Percentiles rank a stretch among this genome's conserved stretches.
Conservation (phyloP, 306 rosid species). For the Dryas octopetala region DNA sequence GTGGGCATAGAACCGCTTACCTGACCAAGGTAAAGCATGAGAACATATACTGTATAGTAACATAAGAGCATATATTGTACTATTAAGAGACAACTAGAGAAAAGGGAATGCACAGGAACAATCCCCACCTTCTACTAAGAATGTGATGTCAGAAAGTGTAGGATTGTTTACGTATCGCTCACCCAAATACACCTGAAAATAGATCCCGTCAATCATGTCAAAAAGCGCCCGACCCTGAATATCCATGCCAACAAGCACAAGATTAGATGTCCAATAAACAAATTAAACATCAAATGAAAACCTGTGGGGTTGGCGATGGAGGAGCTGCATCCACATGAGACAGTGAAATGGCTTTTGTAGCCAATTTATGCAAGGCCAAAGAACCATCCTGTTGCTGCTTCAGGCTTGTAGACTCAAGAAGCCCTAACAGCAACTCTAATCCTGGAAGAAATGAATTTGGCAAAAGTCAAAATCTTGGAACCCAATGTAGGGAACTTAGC, state of each 20-base stretch:
- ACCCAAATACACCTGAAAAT: conserved; percentile 74
- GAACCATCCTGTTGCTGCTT: conserved; percentile 75
- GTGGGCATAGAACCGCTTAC: conserved; percentile 37
- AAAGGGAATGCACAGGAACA: conserved; percentile 10
- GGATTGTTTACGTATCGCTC: conserved; percentile 64
- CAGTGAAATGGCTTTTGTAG: conserved; percentile 57
- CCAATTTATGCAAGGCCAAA: conserved; percentile 69
- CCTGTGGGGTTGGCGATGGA: conserved; percentile 76
- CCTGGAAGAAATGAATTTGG: conserved; percentile 40
- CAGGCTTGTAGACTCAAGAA: conserved; percentile 50
- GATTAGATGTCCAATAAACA: conserved; percentile 1
- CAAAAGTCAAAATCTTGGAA: neutral
- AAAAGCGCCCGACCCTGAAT: neutral
- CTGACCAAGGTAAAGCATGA: conserved; percentile 10
- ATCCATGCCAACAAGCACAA: neutral
- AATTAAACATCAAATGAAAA: conserved; percentile 23
- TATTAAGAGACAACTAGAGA: neutral
- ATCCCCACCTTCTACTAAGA: conserved; percentile 72
- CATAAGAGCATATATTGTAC: neutral
- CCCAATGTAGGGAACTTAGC: neutral
- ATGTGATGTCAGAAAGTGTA: conserved; percentile 73
- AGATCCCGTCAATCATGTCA: neutral
- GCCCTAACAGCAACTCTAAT: conserved; percentile 69
- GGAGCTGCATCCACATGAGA: conserved; percentile 72
- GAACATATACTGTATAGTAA: neutral